Evolutionary conservation across 148 eudicot genomes (phyloP), one percentile per base, ranked within the genome.

Genomic region (Beta vulgaris): DNA sequence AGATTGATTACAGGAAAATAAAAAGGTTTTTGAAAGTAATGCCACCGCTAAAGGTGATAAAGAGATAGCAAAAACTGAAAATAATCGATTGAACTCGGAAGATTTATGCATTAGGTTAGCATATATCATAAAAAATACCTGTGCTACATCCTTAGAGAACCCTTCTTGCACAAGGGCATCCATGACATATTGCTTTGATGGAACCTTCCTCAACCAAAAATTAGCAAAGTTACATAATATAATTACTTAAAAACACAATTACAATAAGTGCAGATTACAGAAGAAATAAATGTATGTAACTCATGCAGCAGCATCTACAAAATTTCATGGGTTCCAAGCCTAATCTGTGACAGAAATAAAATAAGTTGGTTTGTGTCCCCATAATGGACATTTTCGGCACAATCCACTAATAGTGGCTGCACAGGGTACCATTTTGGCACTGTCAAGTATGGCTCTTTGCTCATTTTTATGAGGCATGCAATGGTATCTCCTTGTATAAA

Each of bases 121-220:
- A 48, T 34, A 39, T 10, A 19, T 71, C 40, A 69, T 15, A n/a
- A 26, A 43, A 46, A 12, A 51, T 79, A 93, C 98, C 96, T 89
- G 92, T 51, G 98, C 98, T 61, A 93, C 98, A 78, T 89, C 98
- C 49, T 77, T 86, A 0, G 96, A 93, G 82, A 93, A 93, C 32
- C 98, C 93, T 81, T 86, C 86, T 60, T 72, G 86, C 43, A 77
- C 73, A 73, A 91, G 93, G 79, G 91, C 89, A 73, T 87, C 86
- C 58, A 89, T 74, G 46, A 89, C 82, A 82, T 84, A 91, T 74
- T 83, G 78, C 84, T 91, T 93, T 72, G 96, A 91, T 60, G 91
- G 77, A 82, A 93, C 85, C 98, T 93, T 86, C 72, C 81, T 84
- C 85, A 72, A 79, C 74, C 46, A 72, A 79, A 79, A 55, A 68